Percentiles rank a stretch among this genome's conserved stretches.
Conservation (phyloP, 2,329 filamentous ascomycete genomes). For the Pseudogymnoascus sp. region DNA sequence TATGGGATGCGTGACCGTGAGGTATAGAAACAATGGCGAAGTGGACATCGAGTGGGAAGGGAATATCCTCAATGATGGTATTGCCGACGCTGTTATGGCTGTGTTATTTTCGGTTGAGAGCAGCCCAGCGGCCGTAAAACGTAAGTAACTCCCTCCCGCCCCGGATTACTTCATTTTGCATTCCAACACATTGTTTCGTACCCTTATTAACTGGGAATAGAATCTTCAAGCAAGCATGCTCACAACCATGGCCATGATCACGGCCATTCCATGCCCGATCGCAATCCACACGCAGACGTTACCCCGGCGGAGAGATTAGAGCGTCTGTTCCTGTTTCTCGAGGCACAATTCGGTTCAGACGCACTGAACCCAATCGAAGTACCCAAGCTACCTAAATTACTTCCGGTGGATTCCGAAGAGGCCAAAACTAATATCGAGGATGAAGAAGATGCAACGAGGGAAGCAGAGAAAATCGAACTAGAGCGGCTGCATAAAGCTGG, state of each 20-base stretch:
- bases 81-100: constrained; percentile 94
- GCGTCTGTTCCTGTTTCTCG: constrained; percentile 88
- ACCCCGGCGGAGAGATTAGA: constrained; percentile 68
- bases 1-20: constrained; percentile 86
- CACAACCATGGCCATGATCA: constrained; percentile 41
- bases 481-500: constrained; percentile 72
- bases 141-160: constrained; percentile 40
- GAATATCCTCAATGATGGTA: constrained; percentile 93
- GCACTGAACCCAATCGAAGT: constrained; percentile 68
- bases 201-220: constrained; percentile 30
- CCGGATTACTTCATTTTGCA: constrained; percentile 14
- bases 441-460: constrained; percentile 31
- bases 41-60: constrained; percentile 95
- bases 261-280: constrained; percentile 34
- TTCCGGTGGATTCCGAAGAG: constrained; percentile 25
- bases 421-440: constrained; percentile 20
- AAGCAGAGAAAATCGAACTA: constrained; percentile 51
- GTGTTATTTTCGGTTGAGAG: constrained; percentile 88
- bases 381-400: constrained; percentile 43
- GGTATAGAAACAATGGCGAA: constrained; percentile 66
- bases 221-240: constrained; percentile 49
- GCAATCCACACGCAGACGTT: constrained; percentile 66
- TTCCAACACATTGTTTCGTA: background rate
- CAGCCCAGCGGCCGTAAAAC: constrained; percentile 88
- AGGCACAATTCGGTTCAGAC: constrained; percentile 86